Base-by-base conservation (phyloP, 2,329 filamentous ascomycete genomes). In the Xenoacremonium recifei region DNA sequence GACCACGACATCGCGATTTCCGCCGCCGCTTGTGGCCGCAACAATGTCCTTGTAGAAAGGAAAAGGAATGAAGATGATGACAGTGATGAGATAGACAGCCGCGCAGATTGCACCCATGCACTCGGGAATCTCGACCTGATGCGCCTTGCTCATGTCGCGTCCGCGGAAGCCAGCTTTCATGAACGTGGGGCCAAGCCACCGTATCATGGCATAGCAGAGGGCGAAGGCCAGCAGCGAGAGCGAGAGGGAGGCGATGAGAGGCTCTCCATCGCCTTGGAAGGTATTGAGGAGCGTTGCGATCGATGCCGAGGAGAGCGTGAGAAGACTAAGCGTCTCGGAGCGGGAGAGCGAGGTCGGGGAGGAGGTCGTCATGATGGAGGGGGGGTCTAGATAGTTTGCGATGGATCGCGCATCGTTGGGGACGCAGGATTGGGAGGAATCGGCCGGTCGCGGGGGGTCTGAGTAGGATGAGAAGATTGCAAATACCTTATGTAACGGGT, bases 21-120 rank as follows among this genome's bases (percentile, higher is more conserved):
- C 91, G 50, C 90, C 91, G 49, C 91, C 93, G 52, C 89, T 95
- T 16, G 93, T 97, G 29, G 91, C 90, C 13, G 89, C 88, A 19
- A 96, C 91, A 53, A 99, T 95, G 63, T 97, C 92, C 69, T 96
- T 95, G 74, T 96, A 97, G 66, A 99, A 97, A 2, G 91, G 88
- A 67, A 96, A 96, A 0, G 93, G 93, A 44, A 97, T 90, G 65
- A 99, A 99, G 49, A 89, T 72, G 53, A 97, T 95, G 53, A 97
- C 77, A 37, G 84, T 79, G 51, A 99, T 76, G 32, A 99, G 77
- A 68, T 97, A 97, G 19, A 97, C 90, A 52, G 93, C 81, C 7
- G 92, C 93, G 62, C 89, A 95, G 19, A 99, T 80, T 44, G 89
- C 89, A 21, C 93, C 93, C 91, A 99, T 96, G 53, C 88, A 92